Conservation (phyloP, 2,329 filamentous ascomycete genomes). For the Colletotrichum liriopes region DNA sequence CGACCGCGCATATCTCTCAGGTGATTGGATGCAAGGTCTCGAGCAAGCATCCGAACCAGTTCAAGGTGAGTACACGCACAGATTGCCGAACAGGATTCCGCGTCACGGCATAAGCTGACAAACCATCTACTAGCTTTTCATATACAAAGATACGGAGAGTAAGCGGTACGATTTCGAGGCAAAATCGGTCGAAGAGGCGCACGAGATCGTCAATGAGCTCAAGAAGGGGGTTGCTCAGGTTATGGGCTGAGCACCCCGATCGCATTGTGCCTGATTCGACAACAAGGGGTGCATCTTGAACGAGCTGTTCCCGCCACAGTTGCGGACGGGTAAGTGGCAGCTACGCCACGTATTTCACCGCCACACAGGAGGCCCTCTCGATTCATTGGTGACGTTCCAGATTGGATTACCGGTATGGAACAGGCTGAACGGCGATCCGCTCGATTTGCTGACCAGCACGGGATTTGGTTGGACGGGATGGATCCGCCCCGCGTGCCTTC, state of each 20-base stretch:
- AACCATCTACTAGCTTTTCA: constrained; percentile 66
- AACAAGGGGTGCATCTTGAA: not conserved
- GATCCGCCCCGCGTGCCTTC: not conserved
- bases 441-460: constrained; percentile 26
- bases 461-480: constrained; percentile 22
- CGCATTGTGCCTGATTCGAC: constrained; percentile 3
- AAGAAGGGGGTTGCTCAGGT: constrained; percentile 75
- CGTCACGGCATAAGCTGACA: constrained; percentile 17
- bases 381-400: constrained; percentile 3
- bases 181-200: constrained; percentile 78
- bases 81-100: constrained; percentile 5
- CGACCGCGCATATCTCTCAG: constrained; percentile 86
- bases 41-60: constrained; percentile 84
- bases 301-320: constrained; percentile 27
- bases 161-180: constrained; percentile 91
- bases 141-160: constrained; percentile 82
- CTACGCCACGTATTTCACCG: constrained; percentile 36
- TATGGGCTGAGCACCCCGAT: constrained; percentile 34
- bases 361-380: constrained; percentile 16
- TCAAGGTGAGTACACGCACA: constrained; percentile 72
- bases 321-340: no score
- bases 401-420: not conserved
- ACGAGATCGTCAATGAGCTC: constrained; percentile 85
- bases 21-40: constrained; percentile 88
- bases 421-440: constrained; percentile 10